These are phyloP conservation scores for Amaranthus palmeri DNA, from an alignment of 148 eudicot species.

Conservation along the genomic window DNA sequence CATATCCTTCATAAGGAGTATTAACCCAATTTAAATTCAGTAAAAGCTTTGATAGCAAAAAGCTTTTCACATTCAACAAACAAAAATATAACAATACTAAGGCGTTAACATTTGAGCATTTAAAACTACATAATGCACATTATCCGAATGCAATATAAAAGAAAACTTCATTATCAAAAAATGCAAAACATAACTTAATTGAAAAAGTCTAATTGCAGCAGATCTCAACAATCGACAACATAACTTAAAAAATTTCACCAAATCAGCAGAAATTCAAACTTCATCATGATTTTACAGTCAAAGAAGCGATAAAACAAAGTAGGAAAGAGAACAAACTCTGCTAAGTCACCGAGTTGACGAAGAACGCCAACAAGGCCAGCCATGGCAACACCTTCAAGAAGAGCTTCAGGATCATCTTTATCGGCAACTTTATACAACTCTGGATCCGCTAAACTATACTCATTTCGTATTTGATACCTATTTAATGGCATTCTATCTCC, in stretches of 20 bases:
- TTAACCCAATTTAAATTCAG: too few relatives aligned
- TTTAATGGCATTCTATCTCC: slow-evolving; percentile 58
- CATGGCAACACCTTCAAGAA: slow-evolving; percentile 96
- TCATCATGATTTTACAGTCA: not conserved
- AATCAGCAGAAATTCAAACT: slow-evolving; percentile 5
- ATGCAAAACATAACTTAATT: slow-evolving; percentile 8
- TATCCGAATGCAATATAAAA: too few relatives aligned
- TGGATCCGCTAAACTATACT: slow-evolving; percentile 86
- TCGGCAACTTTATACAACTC: slow-evolving; percentile 80
- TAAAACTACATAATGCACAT: too few relatives aligned
- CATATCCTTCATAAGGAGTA: too few relatives aligned
- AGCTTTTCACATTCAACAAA: too few relatives aligned
- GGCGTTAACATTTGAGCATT: too few relatives aligned
- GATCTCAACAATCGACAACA: slow-evolving; percentile 22
- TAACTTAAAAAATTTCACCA: not conserved
- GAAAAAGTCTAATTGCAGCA: slow-evolving; percentile 16
- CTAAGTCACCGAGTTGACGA: slow-evolving; percentile 97
- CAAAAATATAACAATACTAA: too few relatives aligned
- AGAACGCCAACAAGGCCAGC: slow-evolving; percentile 95
- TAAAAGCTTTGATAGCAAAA: too few relatives aligned
- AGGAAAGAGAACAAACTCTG: slow-evolving; percentile 51
- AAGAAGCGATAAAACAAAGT: not conserved
- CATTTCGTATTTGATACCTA: slow-evolving; percentile 69
- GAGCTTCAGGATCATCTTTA: slow-evolving; percentile 94
- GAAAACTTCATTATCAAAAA: not conserved